A percentile compares a stretch with the other conserved stretches of the same genome.
phyloP scores from a whole-genome alignment of 495 filamentous ascomycete genomes.

The Xylaria sp. region DNA sequence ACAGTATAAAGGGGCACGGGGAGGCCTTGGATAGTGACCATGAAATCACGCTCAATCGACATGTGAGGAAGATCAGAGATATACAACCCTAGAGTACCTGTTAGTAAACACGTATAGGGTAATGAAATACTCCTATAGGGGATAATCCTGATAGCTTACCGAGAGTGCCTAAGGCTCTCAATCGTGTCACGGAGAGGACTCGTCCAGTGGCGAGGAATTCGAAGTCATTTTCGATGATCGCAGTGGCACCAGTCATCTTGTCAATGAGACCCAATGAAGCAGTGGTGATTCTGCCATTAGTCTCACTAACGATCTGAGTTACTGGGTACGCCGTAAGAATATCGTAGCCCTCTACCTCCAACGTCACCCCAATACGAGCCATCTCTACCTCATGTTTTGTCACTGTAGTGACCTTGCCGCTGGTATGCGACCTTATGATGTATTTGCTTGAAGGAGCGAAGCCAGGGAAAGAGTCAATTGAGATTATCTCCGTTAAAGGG shows the following conservation, averaged over 20 bases:
- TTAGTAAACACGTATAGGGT: background rate
- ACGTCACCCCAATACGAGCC: slow-evolving; percentile 62
- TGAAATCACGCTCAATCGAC: slow-evolving; percentile 69
- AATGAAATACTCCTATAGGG: background rate
- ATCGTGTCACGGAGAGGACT: slow-evolving; percentile 65
- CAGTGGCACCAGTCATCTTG: slow-evolving; percentile 90
- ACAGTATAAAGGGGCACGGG: slow-evolving; percentile 74
- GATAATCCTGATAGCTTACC: slow-evolving; percentile 50
- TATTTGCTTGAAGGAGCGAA: slow-evolving; percentile 63
- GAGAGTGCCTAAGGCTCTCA: slow-evolving; percentile 84
- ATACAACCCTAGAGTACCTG: slow-evolving; percentile 61
- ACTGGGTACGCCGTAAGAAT: slow-evolving; percentile 80
- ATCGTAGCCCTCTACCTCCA: slow-evolving; percentile 75
- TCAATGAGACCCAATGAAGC: slow-evolving; percentile 82
- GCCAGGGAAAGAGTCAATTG: slow-evolving; percentile 75
- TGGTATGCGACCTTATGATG: slow-evolving; percentile 73
- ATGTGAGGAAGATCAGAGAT: slow-evolving; percentile 69
- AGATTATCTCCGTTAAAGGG: slow-evolving; percentile 68
- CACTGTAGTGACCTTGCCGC: slow-evolving; percentile 65
- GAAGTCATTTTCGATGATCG: slow-evolving; percentile 66
- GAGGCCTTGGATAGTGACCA: slow-evolving; percentile 76
- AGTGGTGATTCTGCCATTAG: slow-evolving; percentile 49
- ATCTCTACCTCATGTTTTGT: slow-evolving; percentile 48
- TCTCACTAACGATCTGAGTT: slow-evolving; percentile 56
- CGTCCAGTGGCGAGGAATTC: slow-evolving; percentile 63